These are phyloP conservation scores for Trypanosomatidae sp. DNA, from an alignment of 208 protist species.

Conservation along the genomic window DNA sequence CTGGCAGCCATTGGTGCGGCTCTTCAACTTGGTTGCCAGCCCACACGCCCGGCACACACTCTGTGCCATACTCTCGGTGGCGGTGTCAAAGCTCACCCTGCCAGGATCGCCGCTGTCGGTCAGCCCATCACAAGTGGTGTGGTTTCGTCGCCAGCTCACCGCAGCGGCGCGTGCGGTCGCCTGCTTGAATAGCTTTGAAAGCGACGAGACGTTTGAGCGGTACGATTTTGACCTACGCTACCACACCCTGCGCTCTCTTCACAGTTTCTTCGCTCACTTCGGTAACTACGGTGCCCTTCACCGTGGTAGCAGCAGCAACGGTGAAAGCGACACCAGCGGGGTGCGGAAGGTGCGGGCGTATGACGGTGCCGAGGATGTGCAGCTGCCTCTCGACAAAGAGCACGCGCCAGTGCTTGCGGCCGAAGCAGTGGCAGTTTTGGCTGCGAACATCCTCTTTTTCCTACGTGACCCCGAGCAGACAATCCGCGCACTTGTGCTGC, in stretches of 20 bases:
- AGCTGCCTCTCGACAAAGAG: constrained; percentile 48
- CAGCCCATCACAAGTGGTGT: background rate
- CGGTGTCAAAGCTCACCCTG: constrained; percentile 29
- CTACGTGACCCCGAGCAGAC: constrained; percentile 82
- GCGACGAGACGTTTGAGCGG: constrained; percentile 43
- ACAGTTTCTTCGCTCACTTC: constrained; percentile 76
- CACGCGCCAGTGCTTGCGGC: constrained; percentile 53
- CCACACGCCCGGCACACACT: constrained; percentile 68
- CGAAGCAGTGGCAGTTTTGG: constrained; percentile 57
- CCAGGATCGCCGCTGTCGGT: background rate
- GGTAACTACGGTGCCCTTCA: constrained; percentile 55
- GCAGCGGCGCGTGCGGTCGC: constrained; percentile 60
- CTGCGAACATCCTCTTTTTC: constrained; percentile 81
- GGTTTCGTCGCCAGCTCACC: constrained; percentile 42
- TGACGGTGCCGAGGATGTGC: constrained; percentile 60
- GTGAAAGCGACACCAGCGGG: background rate
- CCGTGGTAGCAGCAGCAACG: constrained; percentile 2
- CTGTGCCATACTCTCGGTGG: constrained; percentile 41
- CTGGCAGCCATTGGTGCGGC: constrained; percentile 61
- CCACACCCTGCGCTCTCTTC: constrained; percentile 79
- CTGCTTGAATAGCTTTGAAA: constrained; percentile 81
- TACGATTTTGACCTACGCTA: constrained; percentile 91
- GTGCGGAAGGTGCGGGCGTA: constrained; percentile 68
- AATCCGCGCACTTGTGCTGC: constrained; percentile 64
- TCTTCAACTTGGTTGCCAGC: constrained; percentile 79